Evolutionary conservation across 305 asterid species (phyloP), one percentile per base, ranked within the genome.

Genomic region (Fraxinus greggii): DNA sequence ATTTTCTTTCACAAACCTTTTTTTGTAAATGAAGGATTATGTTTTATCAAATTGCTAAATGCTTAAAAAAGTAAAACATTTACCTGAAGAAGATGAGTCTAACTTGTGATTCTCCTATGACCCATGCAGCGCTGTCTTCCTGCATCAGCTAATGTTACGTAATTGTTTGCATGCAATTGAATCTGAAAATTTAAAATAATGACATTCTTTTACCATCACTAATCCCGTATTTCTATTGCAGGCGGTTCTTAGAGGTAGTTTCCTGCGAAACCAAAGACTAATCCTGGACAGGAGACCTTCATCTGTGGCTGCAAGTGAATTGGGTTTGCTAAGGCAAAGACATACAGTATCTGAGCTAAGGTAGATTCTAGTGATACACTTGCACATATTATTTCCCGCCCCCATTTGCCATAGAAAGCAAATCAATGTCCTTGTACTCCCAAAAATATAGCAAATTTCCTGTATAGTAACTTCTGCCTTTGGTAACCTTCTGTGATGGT

Each of bases 161-260:
- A 24, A 63, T 12, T 19, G 6, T 75, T 79, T 35, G 78, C 38
- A 31, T 10, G 32, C 24, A 13, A 56, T 79, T 61, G 76, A 40
- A 63, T 72, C 23, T 24, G 83, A 70, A 75, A 78, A 12, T 19
- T 73, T 26, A 40, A n/a, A 56, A 76, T 59, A 42, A n/a, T 56
- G 26, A 40, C 40, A 36, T 9, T 72, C 3, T 73, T 56, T 82
- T 42, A 26, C 72, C 40, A 3, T 35, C 73, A 75, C 80, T 79
- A 72, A 80, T 78, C 26, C 77, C 74, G 21, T 54, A 19, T 21
- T 61, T 79, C 35, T 79, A 63, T 36, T 88, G 87, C 91, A 96
- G 98, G 92, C 97, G 13, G 90, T 94, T 38, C 98, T 94, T 72
- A 88, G 88, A 77, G 98, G 98, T 56, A 91, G 98, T 86, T 96